Evolutionary conservation across 805 yeast genomes (phyloP).

Genomic region (Monosporozyma aerobia): DNA sequence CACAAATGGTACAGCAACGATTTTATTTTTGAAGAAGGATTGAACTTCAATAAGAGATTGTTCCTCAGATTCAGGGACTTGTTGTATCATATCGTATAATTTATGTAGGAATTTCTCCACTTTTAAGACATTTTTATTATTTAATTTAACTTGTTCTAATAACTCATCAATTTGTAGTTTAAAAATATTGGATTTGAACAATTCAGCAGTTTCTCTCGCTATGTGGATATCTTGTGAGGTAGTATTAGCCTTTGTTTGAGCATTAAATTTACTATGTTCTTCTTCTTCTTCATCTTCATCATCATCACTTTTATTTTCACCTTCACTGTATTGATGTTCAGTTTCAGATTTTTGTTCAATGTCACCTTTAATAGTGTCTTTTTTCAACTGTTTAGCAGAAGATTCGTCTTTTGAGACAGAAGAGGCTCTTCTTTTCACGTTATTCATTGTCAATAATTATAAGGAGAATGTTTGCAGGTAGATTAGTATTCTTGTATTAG

Average conservation of each 20-base stretch:
- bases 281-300: conserved; percentile 14
- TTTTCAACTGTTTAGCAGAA: conserved; percentile 1
- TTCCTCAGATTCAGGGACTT: conserved; percentile 48
- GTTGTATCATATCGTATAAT: conserved; percentile 57
- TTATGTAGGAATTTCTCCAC: conserved; percentile 72
- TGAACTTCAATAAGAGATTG: conserved; percentile 53
- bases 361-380: background rate
- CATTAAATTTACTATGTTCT: conserved; percentile 6
- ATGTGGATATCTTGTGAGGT: conserved; percentile 76
- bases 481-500: background rate
- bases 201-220: conserved; percentile 88
- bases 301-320: conserved; percentile 16
- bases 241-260: conserved; percentile 10
- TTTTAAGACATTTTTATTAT: conserved; percentile 53
- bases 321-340: conserved; percentile 3
- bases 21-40: conserved; percentile 39
- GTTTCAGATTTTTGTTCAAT: background rate
- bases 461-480: background rate
- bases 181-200: conserved; percentile 91
- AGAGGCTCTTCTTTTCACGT: conserved; percentile 8
- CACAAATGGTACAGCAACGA: conserved; percentile 69
- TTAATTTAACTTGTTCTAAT: conserved; percentile 66
- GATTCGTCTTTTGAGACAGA: background rate
- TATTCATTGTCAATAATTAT: background rate
- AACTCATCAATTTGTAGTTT: conserved; percentile 91